Evolutionary conservation across 176 grass and related monocot genomes (phyloP).

Genomic region (Musa troglodytarum): DNA sequence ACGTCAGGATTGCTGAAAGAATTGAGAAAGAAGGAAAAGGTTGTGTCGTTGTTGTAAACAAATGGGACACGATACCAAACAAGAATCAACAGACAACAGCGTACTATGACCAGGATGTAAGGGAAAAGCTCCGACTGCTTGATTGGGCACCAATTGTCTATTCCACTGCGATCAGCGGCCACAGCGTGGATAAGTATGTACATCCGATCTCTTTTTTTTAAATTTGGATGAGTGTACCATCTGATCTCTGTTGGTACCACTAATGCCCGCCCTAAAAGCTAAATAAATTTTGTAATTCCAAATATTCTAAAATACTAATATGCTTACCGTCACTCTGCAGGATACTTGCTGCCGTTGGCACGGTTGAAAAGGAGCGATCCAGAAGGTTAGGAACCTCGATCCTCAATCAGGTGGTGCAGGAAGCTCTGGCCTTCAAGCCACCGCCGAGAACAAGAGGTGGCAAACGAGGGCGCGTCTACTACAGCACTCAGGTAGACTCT

Average conservation of each 20-base stretch:
- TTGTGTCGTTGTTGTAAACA: constrained; percentile 91
- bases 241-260: too few species aligned
- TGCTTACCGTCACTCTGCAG: constrained; percentile 20
- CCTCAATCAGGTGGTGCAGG: constrained; percentile 90
- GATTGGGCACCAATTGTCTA: constrained; percentile 94
- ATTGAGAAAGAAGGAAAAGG: constrained; percentile 96
- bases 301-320: too few species aligned
- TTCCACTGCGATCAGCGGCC: constrained; percentile 60
- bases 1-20: constrained; percentile 85
- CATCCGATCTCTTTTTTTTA: not conserved
- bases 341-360: constrained; percentile 70
- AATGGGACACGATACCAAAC: constrained; percentile 99
- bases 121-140: constrained; percentile 77
- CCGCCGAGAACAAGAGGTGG: constrained; percentile 90
- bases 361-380: constrained; percentile 87
- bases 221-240: too few species aligned
- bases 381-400: constrained; percentile 85
- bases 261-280: too few species aligned
- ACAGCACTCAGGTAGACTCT: constrained; percentile 68
- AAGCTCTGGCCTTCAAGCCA: constrained; percentile 86
- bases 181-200: constrained; percentile 75
- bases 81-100: constrained; percentile 83
- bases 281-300: too few species aligned
- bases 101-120: constrained; percentile 90
- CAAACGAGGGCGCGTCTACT: constrained; percentile 75